A percentile compares a stretch with the other conserved stretches of the same genome.
Conservation (phyloP, 2,329 filamentous ascomycete species). For the Chaetoscypha palmicola region DNA sequence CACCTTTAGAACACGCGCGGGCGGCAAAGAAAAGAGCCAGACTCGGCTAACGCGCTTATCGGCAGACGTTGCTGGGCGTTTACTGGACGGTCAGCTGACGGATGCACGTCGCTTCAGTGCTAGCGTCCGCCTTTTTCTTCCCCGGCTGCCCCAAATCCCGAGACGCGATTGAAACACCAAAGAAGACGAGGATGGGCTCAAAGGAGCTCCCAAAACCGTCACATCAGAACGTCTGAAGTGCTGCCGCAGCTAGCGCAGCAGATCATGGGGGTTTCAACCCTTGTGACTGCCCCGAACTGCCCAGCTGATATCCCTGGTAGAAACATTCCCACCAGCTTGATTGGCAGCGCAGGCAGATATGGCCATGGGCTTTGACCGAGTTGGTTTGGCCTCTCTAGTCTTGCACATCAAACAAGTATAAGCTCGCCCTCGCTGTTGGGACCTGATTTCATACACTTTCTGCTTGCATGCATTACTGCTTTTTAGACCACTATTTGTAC, state of each 20-base stretch:
- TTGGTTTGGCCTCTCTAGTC: conserved; percentile 1
- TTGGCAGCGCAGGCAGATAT: not conserved
- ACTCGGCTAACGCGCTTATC: too few relatives aligned
- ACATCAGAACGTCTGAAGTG: not conserved
- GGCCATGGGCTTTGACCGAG: not conserved
- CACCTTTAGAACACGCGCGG: too few relatives aligned
- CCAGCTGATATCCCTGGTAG: not conserved
- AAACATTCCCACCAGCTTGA: not conserved
- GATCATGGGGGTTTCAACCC: not conserved
- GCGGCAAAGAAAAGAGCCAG: too few relatives aligned
- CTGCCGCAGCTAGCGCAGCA: not conserved
- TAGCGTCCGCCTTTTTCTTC: too few relatives aligned
- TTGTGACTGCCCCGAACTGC: not conserved
- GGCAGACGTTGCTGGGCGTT: too few relatives aligned
- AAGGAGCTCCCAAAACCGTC: not conserved
- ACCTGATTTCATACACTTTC: not conserved
- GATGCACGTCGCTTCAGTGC: too few relatives aligned
- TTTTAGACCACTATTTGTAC: not conserved
- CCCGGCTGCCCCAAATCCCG: too few relatives aligned
- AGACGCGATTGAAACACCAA: too few relatives aligned
- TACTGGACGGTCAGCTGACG: too few relatives aligned
- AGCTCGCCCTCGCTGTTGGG: not conserved
- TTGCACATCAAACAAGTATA: conserved; percentile 1
- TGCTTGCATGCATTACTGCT: not conserved
- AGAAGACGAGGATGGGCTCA: too few relatives aligned